Base-by-base conservation (phyloP, 495 filamentous ascomycete species). In the Geoglossum glabrum region DNA sequence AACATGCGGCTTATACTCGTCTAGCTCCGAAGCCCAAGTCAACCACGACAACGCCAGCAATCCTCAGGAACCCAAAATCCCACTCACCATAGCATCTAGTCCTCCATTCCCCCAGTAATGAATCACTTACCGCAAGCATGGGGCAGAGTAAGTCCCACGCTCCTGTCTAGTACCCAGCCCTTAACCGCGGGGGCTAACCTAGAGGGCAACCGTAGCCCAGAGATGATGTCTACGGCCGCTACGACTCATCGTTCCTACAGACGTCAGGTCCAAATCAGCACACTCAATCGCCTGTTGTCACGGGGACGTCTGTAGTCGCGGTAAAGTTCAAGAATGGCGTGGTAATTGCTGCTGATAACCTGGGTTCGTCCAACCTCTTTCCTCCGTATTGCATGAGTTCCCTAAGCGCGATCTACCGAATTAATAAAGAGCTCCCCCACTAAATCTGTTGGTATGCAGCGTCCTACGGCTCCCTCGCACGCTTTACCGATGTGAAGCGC, bases 281-380 rank as follows among this genome's bases (percentile, higher is more conserved):
- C 68, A 97, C 92, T 43, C 87, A 92, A 66, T 81, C 79, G 1
- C 92, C 92, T 61, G 79, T 93, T 58, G 92, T 97, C 52, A 98
- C 92, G 47, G 92, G 92, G 68, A 96, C 92, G 23, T 96, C 90
- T 26, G 93, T 98, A 21, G 69, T 98, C 51, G 92, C 81, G 50
- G 76, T 95, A 55, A 96, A 96, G 74, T 98, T 86, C 74, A 90
- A 87, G 64, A 87, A 90, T 64, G 92, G 92, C 68, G 88, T 97
- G 55, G 90, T 89, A 61, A 89, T 98, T 67, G 92, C 89, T 55
- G 87, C 93, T 60, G 92, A 98, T 71, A 97, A 97, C 72, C 74
- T 98, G 58, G 90, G 90, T 95, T 76, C 50, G 70, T 62, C 55
- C 31, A 63, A 55, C 49, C 26, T 26, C 23, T 28, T 13, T 54